Conservation (phyloP, 176 grass and related monocot species). For the Zea luxurians region DNA sequence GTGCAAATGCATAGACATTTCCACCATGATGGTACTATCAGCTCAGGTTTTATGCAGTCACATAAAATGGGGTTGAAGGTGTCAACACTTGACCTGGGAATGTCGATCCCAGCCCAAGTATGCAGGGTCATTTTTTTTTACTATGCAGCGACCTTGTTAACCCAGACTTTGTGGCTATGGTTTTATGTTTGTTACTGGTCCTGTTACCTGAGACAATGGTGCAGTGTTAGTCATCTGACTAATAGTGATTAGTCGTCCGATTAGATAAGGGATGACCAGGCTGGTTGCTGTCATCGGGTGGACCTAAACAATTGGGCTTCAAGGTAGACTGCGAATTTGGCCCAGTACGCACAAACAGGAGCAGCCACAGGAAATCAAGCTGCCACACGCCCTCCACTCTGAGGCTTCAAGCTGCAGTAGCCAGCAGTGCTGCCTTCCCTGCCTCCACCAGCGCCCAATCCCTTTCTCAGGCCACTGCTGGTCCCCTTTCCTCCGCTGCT, state of each 20-base stretch:
- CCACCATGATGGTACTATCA: slow-evolving; percentile 6
- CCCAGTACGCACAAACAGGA: not conserved
- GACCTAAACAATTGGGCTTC: not conserved
- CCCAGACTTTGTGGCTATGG: not conserved
- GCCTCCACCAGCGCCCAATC: not conserved
- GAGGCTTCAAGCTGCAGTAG: not conserved
- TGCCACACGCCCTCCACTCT: not conserved
- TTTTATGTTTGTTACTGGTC: not conserved
- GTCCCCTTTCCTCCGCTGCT: not conserved
- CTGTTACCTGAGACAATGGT: slow-evolving; percentile 5
- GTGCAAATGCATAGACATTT: not conserved
- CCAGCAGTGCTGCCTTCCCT: not conserved
- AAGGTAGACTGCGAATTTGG: not conserved
- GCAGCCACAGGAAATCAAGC: not conserved
- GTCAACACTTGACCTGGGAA: not conserved
- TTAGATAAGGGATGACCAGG: not conserved
- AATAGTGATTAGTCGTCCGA: not conserved
- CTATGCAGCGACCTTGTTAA: not conserved
- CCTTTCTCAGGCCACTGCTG: not conserved
- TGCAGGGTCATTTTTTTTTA: not conserved
- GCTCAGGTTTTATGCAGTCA: not conserved
- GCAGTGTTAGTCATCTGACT: not conserved
- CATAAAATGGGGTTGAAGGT: not conserved
- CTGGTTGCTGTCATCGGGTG: not conserved
- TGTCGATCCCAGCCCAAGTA: not conserved